Conservation (phyloP, 306 rosid genomes). For the Trifolium subterraneum region DNA sequence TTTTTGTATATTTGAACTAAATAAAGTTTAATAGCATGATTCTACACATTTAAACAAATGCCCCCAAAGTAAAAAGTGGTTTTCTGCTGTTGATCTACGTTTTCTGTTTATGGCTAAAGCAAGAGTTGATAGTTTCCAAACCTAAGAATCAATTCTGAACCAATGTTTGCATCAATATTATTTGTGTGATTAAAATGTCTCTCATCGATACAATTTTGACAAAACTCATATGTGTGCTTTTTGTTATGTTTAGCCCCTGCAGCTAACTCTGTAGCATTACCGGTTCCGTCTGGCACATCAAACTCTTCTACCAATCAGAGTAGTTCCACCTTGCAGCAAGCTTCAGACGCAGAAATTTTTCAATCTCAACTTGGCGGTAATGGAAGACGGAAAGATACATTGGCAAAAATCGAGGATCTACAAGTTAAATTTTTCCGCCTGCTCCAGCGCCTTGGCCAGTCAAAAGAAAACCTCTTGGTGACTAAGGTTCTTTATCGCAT, state of each 20-base stretch:
- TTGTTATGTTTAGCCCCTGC: constrained; percentile 56
- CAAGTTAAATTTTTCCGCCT: constrained; percentile 75
- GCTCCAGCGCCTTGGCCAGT: constrained; percentile 68
- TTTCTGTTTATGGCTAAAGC: background rate
- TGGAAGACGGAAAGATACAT: constrained; percentile 57
- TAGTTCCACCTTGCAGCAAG: constrained; percentile 50
- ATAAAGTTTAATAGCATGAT: background rate
- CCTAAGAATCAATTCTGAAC: background rate
- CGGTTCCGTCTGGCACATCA: constrained; percentile 42
- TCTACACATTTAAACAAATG: background rate
- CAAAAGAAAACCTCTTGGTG: constrained; percentile 73
- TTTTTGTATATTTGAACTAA: background rate
- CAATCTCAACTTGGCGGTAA: constrained; percentile 44
- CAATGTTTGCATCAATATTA: background rate
- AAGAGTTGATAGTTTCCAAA: constrained; percentile 16
- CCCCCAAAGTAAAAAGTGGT: background rate
- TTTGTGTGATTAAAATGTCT: constrained; percentile 27
- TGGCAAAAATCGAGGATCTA: constrained; percentile 70
- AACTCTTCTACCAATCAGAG: constrained; percentile 55
- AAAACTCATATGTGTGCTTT: constrained; percentile 37
- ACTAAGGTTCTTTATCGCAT: constrained; percentile 89
- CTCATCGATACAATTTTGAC: constrained; percentile 23
- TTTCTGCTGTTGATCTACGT: constrained; percentile 21
- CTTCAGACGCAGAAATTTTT: constrained; percentile 41
- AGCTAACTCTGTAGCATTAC: constrained; percentile 43